Base-by-base conservation (phyloP, 768 basidiomycete species). In the Dioszegia aurantiaca region DNA sequence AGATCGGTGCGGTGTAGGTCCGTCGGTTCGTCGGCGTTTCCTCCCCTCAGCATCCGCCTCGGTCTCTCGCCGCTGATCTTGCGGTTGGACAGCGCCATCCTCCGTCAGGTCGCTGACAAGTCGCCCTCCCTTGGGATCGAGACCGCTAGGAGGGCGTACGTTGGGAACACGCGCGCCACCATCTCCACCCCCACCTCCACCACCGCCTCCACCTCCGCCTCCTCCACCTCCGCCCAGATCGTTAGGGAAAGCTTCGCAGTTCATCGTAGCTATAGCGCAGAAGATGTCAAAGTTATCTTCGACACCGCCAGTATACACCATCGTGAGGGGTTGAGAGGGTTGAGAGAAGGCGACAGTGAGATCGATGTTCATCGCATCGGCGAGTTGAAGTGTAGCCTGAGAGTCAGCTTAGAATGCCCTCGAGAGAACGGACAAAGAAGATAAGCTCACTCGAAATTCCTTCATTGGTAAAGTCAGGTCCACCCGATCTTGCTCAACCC, bases 261-360 rank as follows among this genome's bases (percentile, higher is more conserved):
- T 44, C 17, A 72, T 77, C 4, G 75, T 77, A 19, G 75, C 75
- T 39, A 77, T 77, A 12, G 71, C 69, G 49, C 70, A 72, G 48
- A 72, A 72, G 49, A 72, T 69, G 8, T 58, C 56, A 31, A 63
- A 65, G 26, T 63, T 54, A 24, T 65, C 65, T 23, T 66, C 63
- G 26, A 69, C 61, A 10, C 62, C 49, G 1, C 60, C 55, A n/a
- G 65, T 63, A 33, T 66, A 59, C 3, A 64, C 66, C 27, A 77
- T 48, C 4, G 68, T 66, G 33, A 77, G 55, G 27, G 75, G 75
- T 63, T 77, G 73, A 14, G 54, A 55, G 21, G 75, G 59, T 24
- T 62, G 56, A 23, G 72, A 73, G 54, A 77, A 77, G 0, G 65
- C 59, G 37, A 68, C 56, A 19, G 62, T 61, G 19, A 77, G 60